A percentile compares a stretch with the other conserved stretches of the same genome.
phyloP scores from a whole-genome alignment of 371 early-diverging fungal genomes.

The Syncephalastrum contaminatum region DNA sequence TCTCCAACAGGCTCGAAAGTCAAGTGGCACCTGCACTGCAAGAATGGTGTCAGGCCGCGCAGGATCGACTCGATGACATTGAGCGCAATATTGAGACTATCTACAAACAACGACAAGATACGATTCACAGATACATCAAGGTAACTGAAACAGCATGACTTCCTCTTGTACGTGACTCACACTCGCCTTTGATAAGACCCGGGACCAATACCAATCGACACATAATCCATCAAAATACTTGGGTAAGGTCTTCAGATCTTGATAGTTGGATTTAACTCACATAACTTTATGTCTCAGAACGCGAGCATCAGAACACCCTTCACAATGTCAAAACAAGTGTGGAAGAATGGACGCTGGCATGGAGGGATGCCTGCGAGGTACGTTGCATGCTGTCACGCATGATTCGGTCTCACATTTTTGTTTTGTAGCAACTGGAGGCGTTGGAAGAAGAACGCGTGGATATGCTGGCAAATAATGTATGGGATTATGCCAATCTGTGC shows the following conservation, averaged over 20 bases:
- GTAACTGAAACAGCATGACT: neutral
- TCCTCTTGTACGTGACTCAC: neutral
- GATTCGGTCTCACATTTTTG: too few species aligned
- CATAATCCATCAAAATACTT: too few species aligned
- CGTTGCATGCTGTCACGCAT: neutral
- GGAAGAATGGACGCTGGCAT: constrained; percentile 35
- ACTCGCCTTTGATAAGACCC: too few species aligned
- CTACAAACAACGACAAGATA: constrained; percentile 12
- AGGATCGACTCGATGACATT: constrained; percentile 15
- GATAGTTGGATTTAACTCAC: neutral
- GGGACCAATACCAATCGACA: too few species aligned
- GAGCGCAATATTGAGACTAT: neutral
- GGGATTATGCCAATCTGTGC: constrained; percentile 45
- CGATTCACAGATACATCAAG: neutral
- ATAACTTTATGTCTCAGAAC: neutral
- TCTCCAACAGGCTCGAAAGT: constrained; percentile 23
- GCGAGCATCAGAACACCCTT: constrained; percentile 2
- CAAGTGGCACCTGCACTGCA: constrained; percentile 21
- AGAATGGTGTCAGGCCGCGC: constrained; percentile 22
- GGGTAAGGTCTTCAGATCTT: neutral
- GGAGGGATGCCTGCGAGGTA: constrained; percentile 43
- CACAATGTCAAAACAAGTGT: constrained; percentile 24
- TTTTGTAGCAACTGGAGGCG: constrained; percentile 20
- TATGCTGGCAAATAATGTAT: constrained; percentile 31
- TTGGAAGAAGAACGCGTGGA: constrained; percentile 44